A percentile compares a stretch with the other conserved stretches of the same genome.
phyloP scores from a whole-genome alignment of 202 grass and related monocot genomes.

The Brachypodium distachyon region DNA sequence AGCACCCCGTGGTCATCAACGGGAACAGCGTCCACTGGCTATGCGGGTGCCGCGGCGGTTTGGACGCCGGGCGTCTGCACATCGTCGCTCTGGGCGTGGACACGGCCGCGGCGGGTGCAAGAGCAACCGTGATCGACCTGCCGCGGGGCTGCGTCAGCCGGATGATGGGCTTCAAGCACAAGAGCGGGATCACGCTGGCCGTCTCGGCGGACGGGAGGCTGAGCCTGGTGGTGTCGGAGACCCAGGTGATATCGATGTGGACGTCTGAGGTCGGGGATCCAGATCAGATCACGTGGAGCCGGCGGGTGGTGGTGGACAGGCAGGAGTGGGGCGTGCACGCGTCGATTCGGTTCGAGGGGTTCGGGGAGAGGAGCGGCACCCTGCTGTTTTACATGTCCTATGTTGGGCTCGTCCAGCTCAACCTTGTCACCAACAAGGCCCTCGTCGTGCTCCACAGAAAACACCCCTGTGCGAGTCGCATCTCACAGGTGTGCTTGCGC shows the following conservation, averaged over 20 bases:
- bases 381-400: background rate
- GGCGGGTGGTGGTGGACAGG: background rate
- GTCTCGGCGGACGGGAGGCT: background rate
- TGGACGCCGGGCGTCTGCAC: background rate
- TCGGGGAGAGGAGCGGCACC: background rate
- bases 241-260: background rate
- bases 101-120: background rate
- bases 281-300: background rate
- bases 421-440: background rate
- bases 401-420: background rate
- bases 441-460: background rate
- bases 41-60: background rate
- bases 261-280: background rate
- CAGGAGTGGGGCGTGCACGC: background rate
- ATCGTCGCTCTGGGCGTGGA: background rate
- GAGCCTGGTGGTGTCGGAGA: background rate
- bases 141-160: background rate
- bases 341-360: background rate
- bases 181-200: background rate
- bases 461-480: too few species aligned
- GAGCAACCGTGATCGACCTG: background rate
- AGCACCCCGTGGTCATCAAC: background rate
- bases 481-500: background rate
- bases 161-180: background rate
- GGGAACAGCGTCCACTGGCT: background rate